phyloP scores from a whole-genome alignment of 345 rosid genomes.

The Excoecaria cochinchinensis region DNA sequence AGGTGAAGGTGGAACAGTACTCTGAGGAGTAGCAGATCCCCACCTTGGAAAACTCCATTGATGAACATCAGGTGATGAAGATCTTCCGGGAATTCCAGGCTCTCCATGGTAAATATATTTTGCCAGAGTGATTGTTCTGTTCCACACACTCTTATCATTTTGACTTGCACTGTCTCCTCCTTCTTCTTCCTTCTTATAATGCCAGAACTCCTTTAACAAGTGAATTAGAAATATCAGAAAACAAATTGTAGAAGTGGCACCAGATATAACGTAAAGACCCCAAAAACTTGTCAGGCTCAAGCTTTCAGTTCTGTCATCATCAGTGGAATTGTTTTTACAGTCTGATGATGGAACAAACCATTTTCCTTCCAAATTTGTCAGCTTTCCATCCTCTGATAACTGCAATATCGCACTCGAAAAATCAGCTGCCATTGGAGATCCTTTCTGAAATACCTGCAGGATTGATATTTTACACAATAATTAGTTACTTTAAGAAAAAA shows the following conservation, averaged over 20 bases:
- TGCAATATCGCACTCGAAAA: slow-evolving; percentile 46
- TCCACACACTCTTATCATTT: slow-evolving; percentile 16
- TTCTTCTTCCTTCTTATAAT: not conserved
- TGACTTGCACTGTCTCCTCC: slow-evolving; percentile 11
- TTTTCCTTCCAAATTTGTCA: slow-evolving; percentile 23
- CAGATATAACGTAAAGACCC: slow-evolving; percentile 41
- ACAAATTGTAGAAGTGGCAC: slow-evolving; percentile 40
- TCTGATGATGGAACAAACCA: slow-evolving; percentile 30
- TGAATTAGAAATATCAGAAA: slow-evolving; percentile 26
- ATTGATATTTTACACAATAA: slow-evolving; percentile 41
- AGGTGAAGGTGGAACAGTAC: not conserved
- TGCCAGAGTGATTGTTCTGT: slow-evolving; percentile 12
- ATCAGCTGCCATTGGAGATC: slow-evolving; percentile 42
- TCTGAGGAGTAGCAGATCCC: slow-evolving; percentile 17
- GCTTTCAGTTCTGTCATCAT: slow-evolving; percentile 19
- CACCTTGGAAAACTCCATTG: slow-evolving; percentile 17
- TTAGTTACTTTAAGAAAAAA: no score
- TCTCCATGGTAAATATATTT: slow-evolving; percentile 17
- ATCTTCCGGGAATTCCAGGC: not conserved
- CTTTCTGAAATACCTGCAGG: slow-evolving; percentile 49
- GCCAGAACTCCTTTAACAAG: slow-evolving; percentile 10
- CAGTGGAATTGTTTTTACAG: slow-evolving; percentile 25
- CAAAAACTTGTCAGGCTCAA: slow-evolving; percentile 44
- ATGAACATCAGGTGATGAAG: slow-evolving; percentile 4
- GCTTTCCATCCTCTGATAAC: slow-evolving; percentile 39